Base-by-base conservation (phyloP, 2,329 filamentous ascomycete genomes). In the Fusarium equiseti region DNA sequence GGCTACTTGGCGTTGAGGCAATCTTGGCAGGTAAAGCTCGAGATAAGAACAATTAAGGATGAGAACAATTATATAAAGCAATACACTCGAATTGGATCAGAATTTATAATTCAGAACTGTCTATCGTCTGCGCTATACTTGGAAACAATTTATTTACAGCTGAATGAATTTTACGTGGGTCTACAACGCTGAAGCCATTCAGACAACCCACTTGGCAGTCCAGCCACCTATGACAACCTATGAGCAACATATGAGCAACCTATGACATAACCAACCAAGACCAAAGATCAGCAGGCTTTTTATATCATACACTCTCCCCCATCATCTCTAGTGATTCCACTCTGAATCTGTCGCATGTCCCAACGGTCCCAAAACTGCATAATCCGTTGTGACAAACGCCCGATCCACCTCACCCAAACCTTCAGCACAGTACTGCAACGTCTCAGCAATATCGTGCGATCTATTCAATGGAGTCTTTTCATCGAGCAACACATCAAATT, bases 371-470 rank as follows among this genome's bases (percentile, higher is more conserved):
- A 70, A 74, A 32, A 68, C 77, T 8, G 78, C 75, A 75, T 79
- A 79, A 61, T 79, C 78, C 3, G 78, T 79, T 50, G 77, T 75
- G 4, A 79, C 78, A 71, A 79, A 79, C 8, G 78, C 78, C 18
- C 78, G 62, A 44, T 79, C 78, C 5, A 79, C 76, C 48, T 74
- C 76, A 0, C 58, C 67, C 32, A 79, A 8, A 8, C 76, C 78
- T 58, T 79, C 78, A 2, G 78, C 77, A 18, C 78, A 79, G 26
- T 79, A 79, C 59, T 79, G 78, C 62, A 79, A 13, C 10, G 77
- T 79, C 70, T 79, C 78, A 2, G 78, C 77, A 50, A 79, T 76
- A 18, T 79, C 78, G 29, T 79, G 78, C 8, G 76, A 77, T 35
- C 73, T 60, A 44, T 75, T 75, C 29, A 79, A 54, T 43, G 73